Conservation (phyloP, 192 early-diverging fungal species). For the Backusella circina region DNA sequence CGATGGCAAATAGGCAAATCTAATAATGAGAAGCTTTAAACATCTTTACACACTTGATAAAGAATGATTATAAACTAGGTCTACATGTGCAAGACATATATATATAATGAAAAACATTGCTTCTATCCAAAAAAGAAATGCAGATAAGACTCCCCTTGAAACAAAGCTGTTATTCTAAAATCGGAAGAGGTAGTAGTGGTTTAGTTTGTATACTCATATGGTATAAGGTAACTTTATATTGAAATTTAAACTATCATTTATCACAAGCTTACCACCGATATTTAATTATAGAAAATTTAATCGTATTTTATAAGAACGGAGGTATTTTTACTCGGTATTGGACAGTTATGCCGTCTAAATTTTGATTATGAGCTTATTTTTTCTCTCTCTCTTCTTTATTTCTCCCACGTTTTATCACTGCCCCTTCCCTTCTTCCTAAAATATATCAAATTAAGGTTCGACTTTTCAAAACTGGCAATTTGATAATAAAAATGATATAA, state of each 20-base stretch:
- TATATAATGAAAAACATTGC: neutral
- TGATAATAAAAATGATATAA: neutral
- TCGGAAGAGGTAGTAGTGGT: neutral
- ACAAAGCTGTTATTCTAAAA: neutral
- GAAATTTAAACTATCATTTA: neutral
- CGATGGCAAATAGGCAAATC: neutral
- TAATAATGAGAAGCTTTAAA: neutral
- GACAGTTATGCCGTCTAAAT: neutral
- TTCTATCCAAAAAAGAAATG: neutral
- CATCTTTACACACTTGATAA: neutral
- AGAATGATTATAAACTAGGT: neutral
- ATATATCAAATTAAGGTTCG: neutral
- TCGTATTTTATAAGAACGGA: neutral
- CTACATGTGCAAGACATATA: neutral
- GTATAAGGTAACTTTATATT: neutral
- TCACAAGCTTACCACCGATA: neutral
- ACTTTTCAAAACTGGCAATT: neutral
- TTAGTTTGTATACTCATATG: neutral
- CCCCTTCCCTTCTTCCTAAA: neutral
- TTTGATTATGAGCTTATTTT: neutral
- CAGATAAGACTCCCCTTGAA: neutral
- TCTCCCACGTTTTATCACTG: constrained; percentile 1
- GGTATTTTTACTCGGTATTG: neutral
- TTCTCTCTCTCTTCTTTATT: neutral
- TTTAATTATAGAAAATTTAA: neutral